Evolutionary conservation across 305 asterid genomes (phyloP).

Genomic region (Solanum chacoense): DNA sequence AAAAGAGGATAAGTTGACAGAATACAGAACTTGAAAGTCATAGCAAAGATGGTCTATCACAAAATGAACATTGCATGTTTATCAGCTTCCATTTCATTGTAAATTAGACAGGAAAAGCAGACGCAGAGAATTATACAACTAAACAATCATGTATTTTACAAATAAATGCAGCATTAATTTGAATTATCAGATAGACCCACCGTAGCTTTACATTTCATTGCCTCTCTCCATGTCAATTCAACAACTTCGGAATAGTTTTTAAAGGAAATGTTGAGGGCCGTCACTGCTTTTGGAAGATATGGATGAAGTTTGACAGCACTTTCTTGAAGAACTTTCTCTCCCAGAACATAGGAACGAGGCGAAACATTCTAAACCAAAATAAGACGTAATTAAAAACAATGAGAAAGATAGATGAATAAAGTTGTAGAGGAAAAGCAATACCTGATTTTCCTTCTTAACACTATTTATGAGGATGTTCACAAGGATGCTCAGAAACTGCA

Average conservation of each 20-base stretch:
- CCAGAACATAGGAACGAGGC: slow-evolving; percentile 21
- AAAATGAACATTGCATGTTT: neutral
- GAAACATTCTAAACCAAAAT: slow-evolving; percentile 22
- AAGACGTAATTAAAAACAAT: neutral
- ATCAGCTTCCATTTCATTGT: neutral
- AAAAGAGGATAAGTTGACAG: neutral
- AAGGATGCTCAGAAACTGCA: slow-evolving; percentile 13
- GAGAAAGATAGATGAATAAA: neutral
- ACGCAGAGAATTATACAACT: neutral
- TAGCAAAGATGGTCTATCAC: neutral
- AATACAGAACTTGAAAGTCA: neutral
- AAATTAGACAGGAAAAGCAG: neutral
- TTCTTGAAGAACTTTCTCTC: slow-evolving; percentile 15
- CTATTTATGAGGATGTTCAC: slow-evolving; percentile 5
- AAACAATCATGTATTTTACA: neutral
- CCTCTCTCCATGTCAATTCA: slow-evolving; percentile 4
- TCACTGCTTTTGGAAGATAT: slow-evolving; percentile 14
- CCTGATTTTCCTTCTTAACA: slow-evolving; percentile 24
- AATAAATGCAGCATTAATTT: neutral
- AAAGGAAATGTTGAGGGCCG: slow-evolving; percentile 2
- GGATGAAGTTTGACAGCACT: slow-evolving; percentile 16
- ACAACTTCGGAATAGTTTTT: slow-evolving; percentile 23
- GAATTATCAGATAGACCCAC: neutral
- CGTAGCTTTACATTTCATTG: neutral
- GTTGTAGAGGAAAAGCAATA: neutral